phyloP scores from a whole-genome alignment of 495 filamentous ascomycete genomes.

The Sordaria brevicollis region DNA sequence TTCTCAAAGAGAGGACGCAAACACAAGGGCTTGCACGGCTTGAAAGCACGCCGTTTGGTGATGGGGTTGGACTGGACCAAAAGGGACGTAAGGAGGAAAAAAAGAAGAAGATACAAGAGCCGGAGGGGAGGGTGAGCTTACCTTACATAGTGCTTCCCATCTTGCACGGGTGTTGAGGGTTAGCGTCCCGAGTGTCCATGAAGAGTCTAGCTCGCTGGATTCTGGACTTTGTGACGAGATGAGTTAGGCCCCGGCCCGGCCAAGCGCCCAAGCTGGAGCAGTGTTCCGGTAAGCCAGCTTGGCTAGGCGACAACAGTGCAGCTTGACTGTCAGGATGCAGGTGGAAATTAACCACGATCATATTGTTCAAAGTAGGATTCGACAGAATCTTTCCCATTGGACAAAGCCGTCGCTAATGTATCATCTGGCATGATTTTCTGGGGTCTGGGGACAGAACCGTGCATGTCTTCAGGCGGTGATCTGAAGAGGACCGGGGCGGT shows the following conservation, averaged over 20 bases:
- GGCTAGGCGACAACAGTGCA: background rate
- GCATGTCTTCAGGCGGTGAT: background rate
- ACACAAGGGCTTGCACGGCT: slow-evolving; percentile 33
- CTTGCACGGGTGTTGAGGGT: background rate
- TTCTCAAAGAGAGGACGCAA: slow-evolving; percentile 37
- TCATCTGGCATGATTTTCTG: background rate
- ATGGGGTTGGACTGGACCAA: slow-evolving; percentile 19
- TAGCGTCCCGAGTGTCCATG: background rate
- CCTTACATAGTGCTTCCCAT: slow-evolving; percentile 9
- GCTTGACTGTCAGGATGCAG: background rate
- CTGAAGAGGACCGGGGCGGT: background rate
- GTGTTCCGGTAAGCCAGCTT: background rate
- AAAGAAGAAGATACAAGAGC: slow-evolving; percentile 4
- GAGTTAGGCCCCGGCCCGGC: background rate
- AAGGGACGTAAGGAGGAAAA: slow-evolving; percentile 6
- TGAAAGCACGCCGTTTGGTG: slow-evolving; percentile 24
- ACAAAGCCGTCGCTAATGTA: background rate
- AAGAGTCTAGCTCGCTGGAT: background rate
- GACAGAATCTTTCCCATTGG: background rate
- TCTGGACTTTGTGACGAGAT: background rate
- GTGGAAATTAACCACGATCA: background rate
- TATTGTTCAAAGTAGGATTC: background rate
- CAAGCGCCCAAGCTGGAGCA: background rate
- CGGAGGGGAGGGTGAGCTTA: slow-evolving; percentile 3
- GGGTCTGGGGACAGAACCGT: background rate